Percentiles rank a stretch among this genome's conserved stretches.
phyloP scores from a whole-genome alignment of 805 yeast genomes.

The Lipomyces mesembrius region DNA sequence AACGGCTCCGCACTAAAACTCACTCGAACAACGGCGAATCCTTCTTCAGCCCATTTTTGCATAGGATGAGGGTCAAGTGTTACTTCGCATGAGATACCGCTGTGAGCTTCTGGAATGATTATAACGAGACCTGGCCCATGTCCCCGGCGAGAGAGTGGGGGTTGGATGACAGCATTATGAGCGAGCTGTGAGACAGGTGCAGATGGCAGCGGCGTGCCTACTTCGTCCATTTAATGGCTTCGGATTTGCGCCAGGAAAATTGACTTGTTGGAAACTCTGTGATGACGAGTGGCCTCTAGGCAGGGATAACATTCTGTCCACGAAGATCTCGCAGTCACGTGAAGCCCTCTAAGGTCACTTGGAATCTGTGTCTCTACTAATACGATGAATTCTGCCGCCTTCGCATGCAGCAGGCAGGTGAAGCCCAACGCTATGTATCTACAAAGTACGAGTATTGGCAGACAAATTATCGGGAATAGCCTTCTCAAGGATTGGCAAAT shows the following conservation, averaged over 20 bases:
- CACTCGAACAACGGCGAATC: not conserved
- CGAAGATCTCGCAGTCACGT: no score
- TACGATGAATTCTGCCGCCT: no score
- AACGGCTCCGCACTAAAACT: not conserved
- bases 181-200: not conserved
- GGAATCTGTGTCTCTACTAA: no score
- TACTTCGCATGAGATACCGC: not conserved
- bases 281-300: no score
- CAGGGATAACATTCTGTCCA: no score
- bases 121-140: not conserved
- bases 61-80: constrained; percentile 1
- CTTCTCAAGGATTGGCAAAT: no score
- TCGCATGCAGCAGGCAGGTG: no score
- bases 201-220: not conserved
- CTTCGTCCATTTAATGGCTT: not conserved
- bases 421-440: no score
- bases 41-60: constrained; percentile 3
- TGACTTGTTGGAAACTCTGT: no score
- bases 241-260: not conserved
- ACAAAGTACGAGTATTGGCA: no score
- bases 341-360: no score
- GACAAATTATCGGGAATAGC: no score
- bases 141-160: not conserved
- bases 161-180: not conserved
- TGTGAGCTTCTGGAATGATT: not conserved